Conservation (phyloP, 495 filamentous ascomycete genomes). For the Aspergillus ellipticus region DNA sequence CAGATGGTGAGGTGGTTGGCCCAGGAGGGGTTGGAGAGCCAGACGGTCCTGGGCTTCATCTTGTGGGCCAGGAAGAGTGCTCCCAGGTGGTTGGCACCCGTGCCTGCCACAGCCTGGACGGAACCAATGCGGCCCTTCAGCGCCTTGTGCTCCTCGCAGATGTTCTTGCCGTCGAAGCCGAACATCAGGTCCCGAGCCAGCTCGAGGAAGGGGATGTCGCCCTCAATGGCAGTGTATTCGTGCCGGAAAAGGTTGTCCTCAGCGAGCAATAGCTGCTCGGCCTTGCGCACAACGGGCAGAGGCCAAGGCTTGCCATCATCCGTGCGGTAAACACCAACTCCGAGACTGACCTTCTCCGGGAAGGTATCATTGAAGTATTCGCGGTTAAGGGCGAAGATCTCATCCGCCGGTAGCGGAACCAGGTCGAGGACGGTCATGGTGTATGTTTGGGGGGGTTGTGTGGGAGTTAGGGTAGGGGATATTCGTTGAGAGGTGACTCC, state of each 20-base stretch:
- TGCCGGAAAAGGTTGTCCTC: conserved; percentile 41
- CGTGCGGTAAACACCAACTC: conserved; percentile 49
- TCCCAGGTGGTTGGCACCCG: conserved; percentile 84
- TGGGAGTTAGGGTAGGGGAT: background rate
- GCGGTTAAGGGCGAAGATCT: conserved; percentile 47
- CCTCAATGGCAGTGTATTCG: conserved; percentile 48
- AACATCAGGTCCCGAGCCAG: conserved; percentile 47
- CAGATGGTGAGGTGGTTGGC: conserved; percentile 49
- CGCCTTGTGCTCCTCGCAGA: conserved; percentile 21
- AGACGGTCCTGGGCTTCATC: conserved; percentile 44
- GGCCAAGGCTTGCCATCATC: conserved; percentile 53
- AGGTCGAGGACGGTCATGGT: conserved; percentile 35
- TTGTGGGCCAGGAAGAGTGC: conserved; percentile 71
- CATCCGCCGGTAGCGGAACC: conserved; percentile 42
- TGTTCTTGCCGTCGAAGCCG: conserved; percentile 34
- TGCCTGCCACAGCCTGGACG: conserved; percentile 84
- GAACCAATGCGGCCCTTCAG: conserved; percentile 39
- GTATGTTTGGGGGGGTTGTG: background rate
- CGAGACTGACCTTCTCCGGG: conserved; percentile 49
- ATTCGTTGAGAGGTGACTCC: background rate
- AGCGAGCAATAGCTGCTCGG: conserved; percentile 36
- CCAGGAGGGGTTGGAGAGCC: conserved; percentile 50
- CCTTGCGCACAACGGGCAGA: conserved; percentile 43
- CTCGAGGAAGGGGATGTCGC: conserved; percentile 40
- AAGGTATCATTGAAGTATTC: conserved; percentile 36